phyloP scores from a whole-genome alignment of 306 rosid genomes.

The Sphenostylis stenocarpa region DNA sequence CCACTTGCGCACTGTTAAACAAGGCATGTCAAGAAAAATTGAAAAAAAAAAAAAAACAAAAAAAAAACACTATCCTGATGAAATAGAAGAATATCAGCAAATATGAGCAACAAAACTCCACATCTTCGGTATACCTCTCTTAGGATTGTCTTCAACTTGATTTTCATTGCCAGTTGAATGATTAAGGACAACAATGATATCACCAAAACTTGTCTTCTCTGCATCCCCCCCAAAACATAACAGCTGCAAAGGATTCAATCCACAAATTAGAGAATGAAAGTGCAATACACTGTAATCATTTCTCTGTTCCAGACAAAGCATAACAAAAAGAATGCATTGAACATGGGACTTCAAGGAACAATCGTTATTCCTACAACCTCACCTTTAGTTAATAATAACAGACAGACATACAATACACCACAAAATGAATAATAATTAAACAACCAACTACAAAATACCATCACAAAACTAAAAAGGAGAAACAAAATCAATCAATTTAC shows the following conservation, averaged over 20 bases:
- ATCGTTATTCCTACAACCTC: background rate
- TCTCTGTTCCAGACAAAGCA: background rate
- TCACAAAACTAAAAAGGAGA: background rate
- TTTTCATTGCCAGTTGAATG: conserved; percentile 34
- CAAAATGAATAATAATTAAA: conserved; percentile 2
- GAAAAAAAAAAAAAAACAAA: background rate
- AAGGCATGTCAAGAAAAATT: conserved; percentile 34
- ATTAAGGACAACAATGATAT: conserved; percentile 47
- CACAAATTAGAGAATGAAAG: conserved; percentile 29
- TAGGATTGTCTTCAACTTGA: conserved; percentile 30
- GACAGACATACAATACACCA: no score
- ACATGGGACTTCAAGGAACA: background rate
- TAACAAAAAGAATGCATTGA: background rate
- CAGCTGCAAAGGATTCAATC: conserved; percentile 48
- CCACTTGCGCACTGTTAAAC: conserved; percentile 51
- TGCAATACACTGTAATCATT: background rate
- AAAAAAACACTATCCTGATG: background rate
- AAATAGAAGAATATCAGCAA: conserved; percentile 15
- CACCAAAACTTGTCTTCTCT: conserved; percentile 46
- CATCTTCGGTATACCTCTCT: conserved; percentile 48
- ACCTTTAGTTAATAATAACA: background rate
- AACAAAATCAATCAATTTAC: conserved; percentile 45
- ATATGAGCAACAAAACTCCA: conserved; percentile 19
- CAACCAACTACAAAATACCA: background rate
- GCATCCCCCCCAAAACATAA: conserved; percentile 50